A percentile compares a stretch with the other conserved stretches of the same genome.
Evolutionary conservation across 495 filamentous ascomycete genomes (phyloP).

Genomic region (Ramalina peruviana): DNA sequence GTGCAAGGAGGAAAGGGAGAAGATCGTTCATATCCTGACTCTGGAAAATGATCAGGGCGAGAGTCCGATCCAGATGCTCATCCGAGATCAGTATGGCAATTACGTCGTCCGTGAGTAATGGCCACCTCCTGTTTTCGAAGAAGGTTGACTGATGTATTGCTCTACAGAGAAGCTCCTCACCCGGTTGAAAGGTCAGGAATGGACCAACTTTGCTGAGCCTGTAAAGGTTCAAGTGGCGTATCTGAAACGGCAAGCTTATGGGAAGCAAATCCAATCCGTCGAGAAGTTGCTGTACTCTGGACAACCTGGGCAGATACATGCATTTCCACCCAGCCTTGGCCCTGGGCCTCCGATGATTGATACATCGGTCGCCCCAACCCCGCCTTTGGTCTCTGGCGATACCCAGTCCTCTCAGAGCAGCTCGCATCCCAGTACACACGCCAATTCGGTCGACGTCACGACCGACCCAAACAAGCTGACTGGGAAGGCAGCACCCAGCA

Average conservation of each 20-base stretch:
- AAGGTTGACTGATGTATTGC: conserved; percentile 22
- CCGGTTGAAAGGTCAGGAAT: conserved; percentile 50
- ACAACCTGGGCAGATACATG: conserved; percentile 1
- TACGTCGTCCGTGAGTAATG: conserved; percentile 83
- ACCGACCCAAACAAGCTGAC: conserved; percentile 15
- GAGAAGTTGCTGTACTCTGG: conserved; percentile 44
- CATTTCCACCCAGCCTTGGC: conserved; percentile 14
- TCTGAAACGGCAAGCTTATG: conserved; percentile 59
- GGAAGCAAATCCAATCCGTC: conserved; percentile 66
- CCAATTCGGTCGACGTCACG: conserved; percentile 35
- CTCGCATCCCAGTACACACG: conserved; percentile 44
- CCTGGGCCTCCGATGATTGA: conserved; percentile 30
- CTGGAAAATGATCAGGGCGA: conserved; percentile 47
- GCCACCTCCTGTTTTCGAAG: conserved; percentile 1
- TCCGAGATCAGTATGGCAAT: conserved; percentile 89
- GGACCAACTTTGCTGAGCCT: conserved; percentile 49
- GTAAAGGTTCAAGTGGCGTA: conserved; percentile 60
- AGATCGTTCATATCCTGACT: conserved; percentile 56
- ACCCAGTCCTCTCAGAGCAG: conserved; percentile 52
- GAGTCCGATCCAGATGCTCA: conserved; percentile 54
- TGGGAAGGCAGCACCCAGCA: background rate
- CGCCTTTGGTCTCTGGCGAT: conserved; percentile 45
- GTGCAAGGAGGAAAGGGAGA: conserved; percentile 48
- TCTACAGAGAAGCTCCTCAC: conserved; percentile 63
- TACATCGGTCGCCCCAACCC: conserved; percentile 37